These are phyloP conservation scores for Populus tomentosa DNA, from an alignment of 441 rosid species.

Conservation along the genomic window DNA sequence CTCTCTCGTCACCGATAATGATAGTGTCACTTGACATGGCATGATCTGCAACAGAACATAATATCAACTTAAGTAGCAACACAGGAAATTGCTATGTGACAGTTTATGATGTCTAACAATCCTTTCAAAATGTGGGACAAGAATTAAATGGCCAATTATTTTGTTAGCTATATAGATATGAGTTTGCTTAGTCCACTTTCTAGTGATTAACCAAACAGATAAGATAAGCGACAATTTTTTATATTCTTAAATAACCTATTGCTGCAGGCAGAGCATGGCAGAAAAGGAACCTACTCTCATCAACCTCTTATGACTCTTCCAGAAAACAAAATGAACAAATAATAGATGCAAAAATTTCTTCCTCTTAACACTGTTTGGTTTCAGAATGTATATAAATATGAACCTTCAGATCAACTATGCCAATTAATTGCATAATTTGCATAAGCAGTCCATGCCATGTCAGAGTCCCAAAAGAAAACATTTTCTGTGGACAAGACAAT, in stretches of 20 bases:
- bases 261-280: not conserved
- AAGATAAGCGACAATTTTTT: not conserved
- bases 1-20: slow-evolving; percentile 61
- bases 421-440: not conserved
- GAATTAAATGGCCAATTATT: not conserved
- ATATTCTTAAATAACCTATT: not conserved
- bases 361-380: not conserved
- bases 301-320: not conserved
- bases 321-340: not conserved
- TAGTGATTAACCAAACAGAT: not conserved
- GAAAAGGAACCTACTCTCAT: not conserved
- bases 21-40: slow-evolving; percentile 67
- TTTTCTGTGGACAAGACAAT: not conserved
- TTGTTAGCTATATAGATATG: not conserved
- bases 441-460: not conserved
- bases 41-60: slow-evolving; percentile 41
- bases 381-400: not conserved
- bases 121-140: not conserved
- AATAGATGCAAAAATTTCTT: not conserved
- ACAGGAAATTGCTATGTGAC: slow-evolving; percentile 4
- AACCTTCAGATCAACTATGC: not conserved
- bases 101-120: not conserved
- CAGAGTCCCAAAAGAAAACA: not conserved
- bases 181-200: not conserved
- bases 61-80: slow-evolving; percentile 5